Evolutionary conservation across 2,329 filamentous ascomycete species (phyloP).

Genomic region (Harringtonia lauricola): DNA sequence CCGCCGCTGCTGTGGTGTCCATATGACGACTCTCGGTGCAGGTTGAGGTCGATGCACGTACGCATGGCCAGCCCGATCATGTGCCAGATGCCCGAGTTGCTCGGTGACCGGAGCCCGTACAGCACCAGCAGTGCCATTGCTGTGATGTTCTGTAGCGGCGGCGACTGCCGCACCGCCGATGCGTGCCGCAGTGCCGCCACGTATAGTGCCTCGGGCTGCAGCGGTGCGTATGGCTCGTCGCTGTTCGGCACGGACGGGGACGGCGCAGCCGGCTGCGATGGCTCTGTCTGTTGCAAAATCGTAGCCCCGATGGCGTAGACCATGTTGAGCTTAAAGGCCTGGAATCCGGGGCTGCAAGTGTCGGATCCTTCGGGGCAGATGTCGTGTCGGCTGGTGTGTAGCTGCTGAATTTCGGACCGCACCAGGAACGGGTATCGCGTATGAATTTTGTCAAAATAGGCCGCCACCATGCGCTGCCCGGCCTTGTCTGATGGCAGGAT

Average conservation of each 20-base stretch:
- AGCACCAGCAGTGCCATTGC: conserved; percentile 38
- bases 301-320: conserved; percentile 40
- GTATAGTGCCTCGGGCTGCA: conserved; percentile 29
- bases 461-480: conserved; percentile 2
- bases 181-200: conserved; percentile 36
- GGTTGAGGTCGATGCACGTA: conserved; percentile 37
- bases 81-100: conserved; percentile 40
- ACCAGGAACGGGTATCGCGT: conserved; percentile 38
- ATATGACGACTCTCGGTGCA: conserved; percentile 23
- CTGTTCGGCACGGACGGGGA: background rate
- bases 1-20: background rate
- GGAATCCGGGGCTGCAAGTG: conserved; percentile 22
- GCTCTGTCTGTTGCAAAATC: conserved; percentile 23
- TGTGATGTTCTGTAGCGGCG: conserved; percentile 37
- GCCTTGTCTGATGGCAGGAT: background rate
- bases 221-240: background rate
- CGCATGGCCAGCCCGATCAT: conserved; percentile 42
- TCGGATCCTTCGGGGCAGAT: too few species aligned
- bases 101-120: conserved; percentile 35
- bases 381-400: conserved; percentile 19
- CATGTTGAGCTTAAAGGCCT: conserved; percentile 38
- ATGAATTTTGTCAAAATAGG: conserved; percentile 20
- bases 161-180: conserved; percentile 32
- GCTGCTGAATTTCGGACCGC: conserved; percentile 28
- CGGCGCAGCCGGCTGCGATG: background rate